Base-by-base conservation (phyloP, 1,284 basidiomycete genomes). In the Apiotrichum laibachii region DNA sequence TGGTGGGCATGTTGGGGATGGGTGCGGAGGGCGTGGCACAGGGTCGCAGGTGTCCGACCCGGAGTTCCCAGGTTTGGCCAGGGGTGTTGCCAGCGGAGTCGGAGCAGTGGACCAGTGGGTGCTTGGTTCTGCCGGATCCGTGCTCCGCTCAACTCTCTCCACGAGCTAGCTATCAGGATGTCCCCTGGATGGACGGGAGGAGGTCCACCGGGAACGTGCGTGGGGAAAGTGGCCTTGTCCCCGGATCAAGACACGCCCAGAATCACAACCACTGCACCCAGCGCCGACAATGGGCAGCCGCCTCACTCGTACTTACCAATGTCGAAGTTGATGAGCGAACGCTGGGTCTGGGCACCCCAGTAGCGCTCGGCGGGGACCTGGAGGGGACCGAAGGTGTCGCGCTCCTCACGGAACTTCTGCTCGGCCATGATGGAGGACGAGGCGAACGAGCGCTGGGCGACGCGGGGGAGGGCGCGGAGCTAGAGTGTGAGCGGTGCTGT, bases 281-380 rank as follows among this genome's bases (percentile, higher is more conserved):
- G 12, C 45, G 18, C 6, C 49, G 33, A 34, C 33, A 51, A 22
- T 31, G 13, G 15, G 46, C 31, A 18, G 44, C 44, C 8, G 8
- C 26, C 44, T 7, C 44, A 12, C 22, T 26, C 6, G 46, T 21
- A 57, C 74, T 61, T 54, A 76, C 95, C 96, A 69, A 99, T 99
- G 78, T 99, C 94, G 73, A 99, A 99, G 81, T 99, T 99, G 79
- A 94, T 89, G 66, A 99, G 83, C 33, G 93, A 96, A 88, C 96
- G 85, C 79, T 99, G 96, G 37, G 96, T 99, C 81, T 99, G 96
- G 19, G 95, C 95, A 63, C 96, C 96, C 93, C 95, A 99, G 81
- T 98, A 98, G 57, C 88, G 85, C 73, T 98, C 90, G 22, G 89
- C 86, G 43, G 96, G 95, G 50, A 99, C 96, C 72, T 91, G 84